A percentile compares a stretch with the other conserved stretches of the same genome.
phyloP scores from a whole-genome alignment of 1,284 basidiomycete genomes.

The Singerocomus inundabilis region DNA sequence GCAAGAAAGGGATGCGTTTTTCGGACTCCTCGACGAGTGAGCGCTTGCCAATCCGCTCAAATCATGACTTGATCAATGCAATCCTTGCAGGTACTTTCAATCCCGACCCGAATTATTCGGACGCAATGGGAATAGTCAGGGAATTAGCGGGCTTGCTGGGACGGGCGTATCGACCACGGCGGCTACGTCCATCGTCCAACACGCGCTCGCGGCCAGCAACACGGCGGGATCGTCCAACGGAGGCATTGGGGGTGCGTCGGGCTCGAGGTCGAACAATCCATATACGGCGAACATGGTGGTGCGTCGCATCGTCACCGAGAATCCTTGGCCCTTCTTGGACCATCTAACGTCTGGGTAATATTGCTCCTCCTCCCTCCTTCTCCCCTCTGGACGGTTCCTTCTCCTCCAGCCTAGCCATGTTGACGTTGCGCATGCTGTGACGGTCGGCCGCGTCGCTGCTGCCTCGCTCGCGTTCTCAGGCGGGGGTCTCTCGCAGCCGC shows the following conservation, averaged over 20 bases:
- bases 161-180: constrained; percentile 24
- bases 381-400: no score
- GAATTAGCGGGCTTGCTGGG: constrained; percentile 15
- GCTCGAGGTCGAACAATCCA: constrained; percentile 27
- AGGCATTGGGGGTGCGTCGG: constrained; percentile 37
- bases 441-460: constrained; percentile 47
- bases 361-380: no score
- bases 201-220: constrained; percentile 41
- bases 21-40: constrained; percentile 74
- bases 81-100: constrained; percentile 64
- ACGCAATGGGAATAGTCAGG: constrained; percentile 9
- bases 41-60: constrained; percentile 16
- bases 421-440: constrained; percentile 32
- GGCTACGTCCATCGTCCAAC: constrained; percentile 47
- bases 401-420: not conserved
- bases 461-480: constrained; percentile 44
- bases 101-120: constrained; percentile 66
- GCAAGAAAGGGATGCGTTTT: constrained; percentile 77
- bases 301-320: not conserved
- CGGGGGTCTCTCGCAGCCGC: not conserved
- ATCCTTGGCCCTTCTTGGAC: not conserved
- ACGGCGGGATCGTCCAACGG: constrained; percentile 22
- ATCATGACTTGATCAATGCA: not conserved
- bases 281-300: constrained; percentile 27
- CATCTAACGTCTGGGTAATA: not conserved